phyloP scores from a whole-genome alignment of 352 stramenopile species.

The Hyaloperonospora brassicae region DNA sequence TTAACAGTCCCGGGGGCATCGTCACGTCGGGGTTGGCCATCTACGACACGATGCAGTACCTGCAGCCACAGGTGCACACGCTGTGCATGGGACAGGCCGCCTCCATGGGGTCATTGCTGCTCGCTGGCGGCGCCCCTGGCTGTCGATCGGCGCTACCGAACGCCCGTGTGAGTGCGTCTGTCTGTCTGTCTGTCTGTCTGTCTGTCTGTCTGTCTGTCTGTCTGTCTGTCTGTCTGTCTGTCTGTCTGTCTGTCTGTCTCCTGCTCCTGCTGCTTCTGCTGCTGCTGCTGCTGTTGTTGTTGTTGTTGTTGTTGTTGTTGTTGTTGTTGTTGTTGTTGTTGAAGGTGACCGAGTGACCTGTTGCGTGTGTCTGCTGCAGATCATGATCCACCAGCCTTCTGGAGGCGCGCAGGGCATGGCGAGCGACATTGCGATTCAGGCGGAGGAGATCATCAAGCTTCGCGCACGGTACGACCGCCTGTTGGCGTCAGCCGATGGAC shows the following conservation, averaged over 20 bases:
- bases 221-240: too few relatives aligned
- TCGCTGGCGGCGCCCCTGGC: constrained; percentile 87
- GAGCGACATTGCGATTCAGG: constrained; percentile 97
- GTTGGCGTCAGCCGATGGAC: not conserved
- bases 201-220: too few relatives aligned
- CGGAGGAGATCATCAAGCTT: constrained; percentile 96
- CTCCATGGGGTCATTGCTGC: constrained; percentile 94
- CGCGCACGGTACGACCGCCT: constrained; percentile 38
- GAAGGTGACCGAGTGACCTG: too few relatives aligned
- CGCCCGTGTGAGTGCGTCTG: constrained; percentile 59
- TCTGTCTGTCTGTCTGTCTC: too few relatives aligned
- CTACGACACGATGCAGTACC: constrained; percentile 98
- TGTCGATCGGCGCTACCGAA: constrained; percentile 90
- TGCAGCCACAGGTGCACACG: constrained; percentile 95
- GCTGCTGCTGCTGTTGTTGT: too few relatives aligned
- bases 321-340: too few relatives aligned
- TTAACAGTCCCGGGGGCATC: constrained; percentile 96
- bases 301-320: too few relatives aligned
- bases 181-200: not conserved
- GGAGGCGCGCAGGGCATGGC: constrained; percentile 95
- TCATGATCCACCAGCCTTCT: constrained; percentile 97
- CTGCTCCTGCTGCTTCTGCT: not conserved
- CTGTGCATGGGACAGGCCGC: constrained; percentile 96
- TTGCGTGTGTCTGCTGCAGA: constrained; percentile 26
- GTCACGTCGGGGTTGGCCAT: constrained; percentile 97